Conservation (phyloP, 1,139 yeast genomes). For the Magnusiomyces sp. region DNA sequence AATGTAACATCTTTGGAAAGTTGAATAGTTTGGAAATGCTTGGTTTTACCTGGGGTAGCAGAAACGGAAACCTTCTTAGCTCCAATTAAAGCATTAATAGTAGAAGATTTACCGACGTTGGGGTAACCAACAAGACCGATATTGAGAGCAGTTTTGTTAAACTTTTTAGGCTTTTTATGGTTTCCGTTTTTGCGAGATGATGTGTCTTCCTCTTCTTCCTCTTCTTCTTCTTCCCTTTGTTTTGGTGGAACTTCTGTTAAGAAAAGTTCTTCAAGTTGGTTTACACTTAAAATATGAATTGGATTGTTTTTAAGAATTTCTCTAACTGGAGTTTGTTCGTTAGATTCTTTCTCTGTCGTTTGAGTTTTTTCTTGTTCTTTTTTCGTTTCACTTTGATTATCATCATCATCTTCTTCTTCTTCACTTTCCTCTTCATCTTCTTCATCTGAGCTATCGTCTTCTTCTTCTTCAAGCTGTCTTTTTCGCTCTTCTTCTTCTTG, state of each 20-base stretch:
- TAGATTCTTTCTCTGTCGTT: constrained; percentile 8
- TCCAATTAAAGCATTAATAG: constrained; percentile 91
- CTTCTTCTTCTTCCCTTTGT: constrained; percentile 27
- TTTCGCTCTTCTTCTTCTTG: constrained; percentile 18
- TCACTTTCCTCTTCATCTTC: constrained; percentile 14
- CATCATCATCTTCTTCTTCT: constrained; percentile 3
- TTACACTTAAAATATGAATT: constrained; percentile 67
- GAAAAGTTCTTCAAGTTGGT: constrained; percentile 76
- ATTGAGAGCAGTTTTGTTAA: constrained; percentile 46
- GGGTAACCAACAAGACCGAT: constrained; percentile 92
- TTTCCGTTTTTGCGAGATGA: not conserved
- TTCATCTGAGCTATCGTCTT: constrained; percentile 15
- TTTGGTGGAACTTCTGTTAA: constrained; percentile 72
- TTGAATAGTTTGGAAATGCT: constrained; percentile 94
- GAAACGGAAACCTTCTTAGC: constrained; percentile 96
- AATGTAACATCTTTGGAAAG: constrained; percentile 74
- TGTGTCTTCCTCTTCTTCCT: constrained; percentile 7
- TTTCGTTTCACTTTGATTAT: constrained; percentile 9
- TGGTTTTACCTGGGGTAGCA: constrained; percentile 97
- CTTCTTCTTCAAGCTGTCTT: constrained; percentile 20
- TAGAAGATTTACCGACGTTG: constrained; percentile 93
- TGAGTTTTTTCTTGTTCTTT: constrained; percentile 5
- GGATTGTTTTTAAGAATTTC: constrained; percentile 33
- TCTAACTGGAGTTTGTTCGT: constrained; percentile 5
- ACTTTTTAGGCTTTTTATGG: constrained; percentile 33